These are phyloP conservation scores for Galeopsis tetrahit DNA, from an alignment of 257 asterid species.

Conservation along the genomic window DNA sequence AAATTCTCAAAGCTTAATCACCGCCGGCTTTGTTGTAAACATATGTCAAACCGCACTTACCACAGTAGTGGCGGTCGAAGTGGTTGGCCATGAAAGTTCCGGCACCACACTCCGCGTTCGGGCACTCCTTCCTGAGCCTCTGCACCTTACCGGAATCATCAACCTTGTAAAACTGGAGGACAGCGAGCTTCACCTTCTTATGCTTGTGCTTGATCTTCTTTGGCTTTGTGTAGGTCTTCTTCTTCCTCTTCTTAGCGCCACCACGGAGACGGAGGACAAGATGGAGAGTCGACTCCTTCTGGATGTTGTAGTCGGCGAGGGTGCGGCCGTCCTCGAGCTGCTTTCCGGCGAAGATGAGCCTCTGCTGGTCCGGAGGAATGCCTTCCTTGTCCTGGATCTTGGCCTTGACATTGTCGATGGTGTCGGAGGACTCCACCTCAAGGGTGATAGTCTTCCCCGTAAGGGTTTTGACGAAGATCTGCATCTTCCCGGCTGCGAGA, in stretches of 20 bases:
- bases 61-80: constrained; percentile 75
- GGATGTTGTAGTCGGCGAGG: constrained; percentile 67
- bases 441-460: constrained; percentile 72
- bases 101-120: constrained; percentile 71
- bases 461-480: constrained; percentile 84
- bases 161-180: constrained; percentile 71
- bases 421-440: constrained; percentile 67
- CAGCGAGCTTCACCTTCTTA: constrained; percentile 72
- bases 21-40: constrained; percentile 74
- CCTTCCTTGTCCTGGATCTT: constrained; percentile 70
- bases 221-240: constrained; percentile 80
- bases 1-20: constrained; percentile 34
- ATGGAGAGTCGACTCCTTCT: constrained; percentile 75
- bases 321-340: constrained; percentile 75
- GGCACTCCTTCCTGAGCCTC: constrained; percentile 81
- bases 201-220: constrained; percentile 76
- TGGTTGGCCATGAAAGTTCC: constrained; percentile 79
- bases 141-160: constrained; percentile 73
- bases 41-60: constrained; percentile 75
- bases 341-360: constrained; percentile 64
- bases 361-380: constrained; percentile 63
- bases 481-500: constrained; percentile 52
- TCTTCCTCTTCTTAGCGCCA: constrained; percentile 79
- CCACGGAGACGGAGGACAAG: constrained; percentile 74
- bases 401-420: constrained; percentile 60